Evolutionary conservation across 106 monocot species (phyloP), one percentile per base, ranked within the genome.

Genomic region (Dendrobium huoshanense): DNA sequence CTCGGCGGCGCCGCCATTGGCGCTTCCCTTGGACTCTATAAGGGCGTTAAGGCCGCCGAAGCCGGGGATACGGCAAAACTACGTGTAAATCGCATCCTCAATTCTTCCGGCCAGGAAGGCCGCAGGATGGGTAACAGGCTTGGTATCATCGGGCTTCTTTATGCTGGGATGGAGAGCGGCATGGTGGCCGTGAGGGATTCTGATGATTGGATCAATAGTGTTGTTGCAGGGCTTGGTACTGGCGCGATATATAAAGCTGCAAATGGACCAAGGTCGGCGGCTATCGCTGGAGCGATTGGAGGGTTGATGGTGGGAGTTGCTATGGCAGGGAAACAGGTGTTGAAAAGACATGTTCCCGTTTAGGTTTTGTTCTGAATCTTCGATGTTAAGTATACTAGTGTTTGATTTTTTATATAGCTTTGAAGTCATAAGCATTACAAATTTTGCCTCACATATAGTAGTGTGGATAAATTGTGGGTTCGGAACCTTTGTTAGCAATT

Each of bases 341-440:
- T 83, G 54, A 92, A 89, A 89, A 89, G 95, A 92, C 92, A 95
- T 51, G 92, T 92, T 51, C 89, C 91, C 1, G 81, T 91, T 22
- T 95, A 76, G 76, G 49, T 48, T 76, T 76, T 76, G 49, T 76
- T 41, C 74, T 33, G 49, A 27, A 76, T 27, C 76, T 49, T 7
- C 13, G 11, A 25, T 48, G 22, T 37, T 47, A 76, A 0, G n/a
- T 44, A n/a, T 13, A 70, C 15, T 37, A 49, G 27, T 76, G 41
- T 76, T 76, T 76, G 20, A 76, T 76, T 76, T 76, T 9, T 27
- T 49, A 48, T 37, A 24, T 8, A 25, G 45, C 51, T 41, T 24
- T 70, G 33, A 31, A 48, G 41, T 76, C 76, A 37, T 27, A 76
- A 49, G 22, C 41, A 44, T 10, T 19, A 70, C 70, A 76, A 76